Conservation (phyloP, 1,139 yeast genomes). For the Protomyces arabidopsidicola region DNA sequence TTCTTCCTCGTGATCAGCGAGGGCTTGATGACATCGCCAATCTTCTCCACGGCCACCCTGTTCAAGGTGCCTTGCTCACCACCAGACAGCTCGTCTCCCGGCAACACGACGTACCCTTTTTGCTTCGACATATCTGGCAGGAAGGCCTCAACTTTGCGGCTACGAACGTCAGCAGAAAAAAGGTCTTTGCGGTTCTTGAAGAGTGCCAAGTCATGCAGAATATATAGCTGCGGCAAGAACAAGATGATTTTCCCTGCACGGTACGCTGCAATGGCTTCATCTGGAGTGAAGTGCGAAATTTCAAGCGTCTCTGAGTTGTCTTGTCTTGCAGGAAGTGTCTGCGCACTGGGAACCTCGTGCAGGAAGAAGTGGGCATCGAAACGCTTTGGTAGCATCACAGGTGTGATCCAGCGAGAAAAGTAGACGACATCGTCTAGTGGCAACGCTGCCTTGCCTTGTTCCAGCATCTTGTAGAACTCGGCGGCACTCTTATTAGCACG, state of each 20-base stretch:
- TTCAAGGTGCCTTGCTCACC: constrained; percentile 6
- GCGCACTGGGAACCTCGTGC: constrained; percentile 3
- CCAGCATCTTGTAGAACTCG: constrained; percentile 7
- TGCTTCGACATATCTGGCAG: constrained; percentile 5
- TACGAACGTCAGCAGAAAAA: not conserved
- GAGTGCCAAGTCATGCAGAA: constrained; percentile 19
- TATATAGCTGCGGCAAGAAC: constrained; percentile 18
- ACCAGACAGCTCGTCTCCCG: constrained; percentile 20
- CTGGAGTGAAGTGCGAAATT: constrained; percentile 13
- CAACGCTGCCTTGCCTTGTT: not conserved
- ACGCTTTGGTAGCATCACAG: constrained; percentile 11
- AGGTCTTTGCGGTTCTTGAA: not conserved
- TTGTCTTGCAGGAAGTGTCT: constrained; percentile 20
- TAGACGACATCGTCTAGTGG: constrained; percentile 3
- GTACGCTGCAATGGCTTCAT: constrained; percentile 11
- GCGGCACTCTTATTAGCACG: constrained; percentile 2
- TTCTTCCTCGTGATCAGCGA: not conserved
- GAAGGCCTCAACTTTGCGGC: constrained; percentile 2
- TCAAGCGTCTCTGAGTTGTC: constrained; percentile 21
- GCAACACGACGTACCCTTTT: constrained; percentile 6
- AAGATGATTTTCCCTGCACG: constrained; percentile 11
- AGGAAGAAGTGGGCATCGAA: constrained; percentile 20
- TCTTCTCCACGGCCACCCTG: constrained; percentile 1
- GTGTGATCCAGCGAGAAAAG: constrained; percentile 23
- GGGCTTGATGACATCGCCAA: not conserved